Percentiles rank a stretch among this genome's conserved stretches.
Evolutionary conservation across 169 alveolate species (phyloP).

Genomic region (Plasmodium vinckei): DNA sequence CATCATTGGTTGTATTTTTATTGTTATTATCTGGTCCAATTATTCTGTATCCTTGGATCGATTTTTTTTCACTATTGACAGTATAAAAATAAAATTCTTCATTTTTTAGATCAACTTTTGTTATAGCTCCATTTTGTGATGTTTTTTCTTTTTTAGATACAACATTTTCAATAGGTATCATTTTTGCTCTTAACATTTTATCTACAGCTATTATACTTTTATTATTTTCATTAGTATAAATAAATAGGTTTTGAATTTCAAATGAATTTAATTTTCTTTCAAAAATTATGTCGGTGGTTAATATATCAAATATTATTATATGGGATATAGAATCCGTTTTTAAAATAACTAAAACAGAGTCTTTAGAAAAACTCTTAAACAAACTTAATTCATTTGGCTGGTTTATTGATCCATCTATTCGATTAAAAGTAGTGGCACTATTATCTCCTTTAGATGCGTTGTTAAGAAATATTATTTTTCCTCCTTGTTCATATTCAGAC

Average conservation of each 20-base stretch:
- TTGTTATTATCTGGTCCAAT: not conserved
- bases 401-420: not conserved
- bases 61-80: conserved; percentile 17
- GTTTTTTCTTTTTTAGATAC: not conserved
- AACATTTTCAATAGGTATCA: conserved; percentile 5
- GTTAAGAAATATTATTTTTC: conserved; percentile 22
- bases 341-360: conserved; percentile 37
- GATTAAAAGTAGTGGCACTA: conserved; percentile 3
- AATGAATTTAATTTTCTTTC: conserved; percentile 61
- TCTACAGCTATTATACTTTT: conserved; percentile 27
- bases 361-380: conserved; percentile 67
- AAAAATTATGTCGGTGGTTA: conserved; percentile 42
- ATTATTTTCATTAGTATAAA: conserved; percentile 7
- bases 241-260: conserved; percentile 32
- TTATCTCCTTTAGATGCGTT: not conserved
- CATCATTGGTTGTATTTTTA: not conserved
- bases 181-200: conserved; percentile 21
- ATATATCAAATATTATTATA: conserved; percentile 46
- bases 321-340: conserved; percentile 32
- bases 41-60: conserved; percentile 46
- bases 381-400: not conserved
- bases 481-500: conserved; percentile 59
- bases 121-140: not conserved
- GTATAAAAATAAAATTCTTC: conserved; percentile 52
- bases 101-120: not conserved